Base-by-base conservation (phyloP, 805 yeast genomes). In the Sugiyamaella lignohabitans region DNA sequence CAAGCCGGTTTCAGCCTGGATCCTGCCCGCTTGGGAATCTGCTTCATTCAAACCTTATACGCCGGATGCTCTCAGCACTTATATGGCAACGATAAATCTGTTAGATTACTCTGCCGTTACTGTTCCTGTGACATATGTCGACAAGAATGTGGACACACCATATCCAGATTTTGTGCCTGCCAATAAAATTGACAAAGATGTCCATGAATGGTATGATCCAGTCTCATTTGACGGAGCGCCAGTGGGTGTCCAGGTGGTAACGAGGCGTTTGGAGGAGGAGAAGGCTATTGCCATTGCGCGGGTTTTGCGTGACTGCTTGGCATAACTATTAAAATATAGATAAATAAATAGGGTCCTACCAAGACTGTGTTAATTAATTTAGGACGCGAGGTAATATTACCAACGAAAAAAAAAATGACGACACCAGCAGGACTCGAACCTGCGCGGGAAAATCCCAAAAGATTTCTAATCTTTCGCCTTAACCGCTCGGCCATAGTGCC, bases 201-300 rank as follows among this genome's bases (percentile, higher is more conserved):
- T 27, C 14, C 24, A 44, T 23, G 35, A 42, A n/a, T 34, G 68
- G 37, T 78, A 78, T 61, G 67, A 74, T 45, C 71, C 79, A 4
- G 74, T 71, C 43, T 61, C 69, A 38, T 65, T 60, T 44, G 65
- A 70, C 48, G 79, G 77, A 2, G 76, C 76, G 57, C 82, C 85
- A 0, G 77, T 80, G 3, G 66, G 73, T 3, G 53, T 79, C 8
- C 87, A 81, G 58, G 53, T 81, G 18, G 70, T 77, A 17, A 73
- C 80, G 23, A 67, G 74, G 47, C 68, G 80, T 45, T 73, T 72
- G 47, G 73, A 78, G 48, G 87, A 81, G 55, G 87, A 81, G 55
- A 74, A 75, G 55, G 72, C 73, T 3, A 59, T 78, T 27, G 69
- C 38, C 14, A 56, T 73, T 51, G 54, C 53, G 17, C 32, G 41